Evolutionary conservation across 2,329 filamentous ascomycete genomes (phyloP), one percentile per base, ranked within the genome.

Genomic region (Whalleya microplaca): DNA sequence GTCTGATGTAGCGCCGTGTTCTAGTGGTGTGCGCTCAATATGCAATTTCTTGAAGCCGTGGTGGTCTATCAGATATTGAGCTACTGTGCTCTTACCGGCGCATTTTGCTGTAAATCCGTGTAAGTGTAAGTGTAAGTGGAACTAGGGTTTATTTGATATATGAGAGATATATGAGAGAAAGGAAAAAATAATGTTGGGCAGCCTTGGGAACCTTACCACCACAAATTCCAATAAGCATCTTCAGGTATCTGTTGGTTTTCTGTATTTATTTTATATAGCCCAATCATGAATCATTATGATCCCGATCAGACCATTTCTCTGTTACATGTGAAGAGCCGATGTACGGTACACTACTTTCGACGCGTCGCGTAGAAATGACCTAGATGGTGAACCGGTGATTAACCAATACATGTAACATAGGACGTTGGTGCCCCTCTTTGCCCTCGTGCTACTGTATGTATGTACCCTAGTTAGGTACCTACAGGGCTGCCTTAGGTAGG

Each of bases 1-100:
- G 5, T 2, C 48, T 19, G 47, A 47, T 43, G 14, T 45, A 21
- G 21, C 16, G 12, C 44, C 49, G 18, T 20, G 43, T 48, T 49
- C 21, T 9, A 48, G 37, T 40, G 32, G 21, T 47, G 59, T n/a
- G 44, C 40, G 45, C 7, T 67, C 74, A 27, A 96, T 80, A 66
- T 84, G 81, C 55, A 97, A 82, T 45, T 85, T 84, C 58, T 84
- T 86, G 76, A 98, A 99, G 59, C 85, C 86, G 74, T 97, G 90
- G 63, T 93, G 85, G 62, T 92, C 84, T 62, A 93, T 85, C 8
- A 99, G 84, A 72, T 96, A 97, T 52, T 91, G 85, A 55, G 92
- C 92, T 63, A 98, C 91, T 9, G 92, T 91, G 71, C 87, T 88
- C 78, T 97, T 98, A 69, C 95, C 95, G 47, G 94, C 88, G 78